Conservation (phyloP, 169 alveolate species). For the Perkinsus chesapeaki region DNA sequence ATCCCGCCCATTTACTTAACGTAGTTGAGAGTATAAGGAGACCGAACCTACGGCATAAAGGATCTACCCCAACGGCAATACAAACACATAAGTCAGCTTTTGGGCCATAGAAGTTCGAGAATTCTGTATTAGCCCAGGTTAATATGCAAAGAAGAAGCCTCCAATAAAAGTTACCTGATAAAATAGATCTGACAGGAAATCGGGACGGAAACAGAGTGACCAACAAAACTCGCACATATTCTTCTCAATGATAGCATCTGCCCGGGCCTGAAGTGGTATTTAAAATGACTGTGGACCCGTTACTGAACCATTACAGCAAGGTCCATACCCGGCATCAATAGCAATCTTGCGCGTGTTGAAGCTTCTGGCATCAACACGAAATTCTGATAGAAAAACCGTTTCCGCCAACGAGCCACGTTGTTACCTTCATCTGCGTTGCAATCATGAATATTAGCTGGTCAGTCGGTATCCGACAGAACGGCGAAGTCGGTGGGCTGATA, state of each 20-base stretch:
- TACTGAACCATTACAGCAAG: neutral
- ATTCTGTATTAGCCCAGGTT: too few relatives aligned
- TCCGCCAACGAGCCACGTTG: neutral
- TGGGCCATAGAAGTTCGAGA: too few relatives aligned
- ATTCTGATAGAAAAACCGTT: neutral
- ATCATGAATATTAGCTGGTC: neutral
- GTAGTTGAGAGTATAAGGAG: too few relatives aligned
- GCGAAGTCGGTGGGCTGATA: neutral
- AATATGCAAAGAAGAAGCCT: too few relatives aligned
- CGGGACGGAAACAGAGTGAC: neutral
- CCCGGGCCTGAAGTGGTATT: neutral
- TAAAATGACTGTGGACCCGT: neutral
- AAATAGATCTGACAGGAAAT: neutral
- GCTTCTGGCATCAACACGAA: neutral
- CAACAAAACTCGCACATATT: neutral
- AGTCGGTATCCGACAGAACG: neutral
- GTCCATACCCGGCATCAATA: neutral
- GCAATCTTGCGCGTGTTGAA: neutral
- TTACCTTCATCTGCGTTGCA: neutral
- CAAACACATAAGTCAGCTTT: too few relatives aligned
- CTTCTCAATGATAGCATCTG: neutral
- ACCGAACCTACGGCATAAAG: too few relatives aligned
- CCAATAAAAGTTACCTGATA: neutral
- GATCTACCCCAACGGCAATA: too few relatives aligned
- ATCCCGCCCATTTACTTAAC: too few relatives aligned